These are phyloP conservation scores for Guadua angustifolia DNA, from an alignment of 176 grass and related monocot species.

Conservation along the genomic window DNA sequence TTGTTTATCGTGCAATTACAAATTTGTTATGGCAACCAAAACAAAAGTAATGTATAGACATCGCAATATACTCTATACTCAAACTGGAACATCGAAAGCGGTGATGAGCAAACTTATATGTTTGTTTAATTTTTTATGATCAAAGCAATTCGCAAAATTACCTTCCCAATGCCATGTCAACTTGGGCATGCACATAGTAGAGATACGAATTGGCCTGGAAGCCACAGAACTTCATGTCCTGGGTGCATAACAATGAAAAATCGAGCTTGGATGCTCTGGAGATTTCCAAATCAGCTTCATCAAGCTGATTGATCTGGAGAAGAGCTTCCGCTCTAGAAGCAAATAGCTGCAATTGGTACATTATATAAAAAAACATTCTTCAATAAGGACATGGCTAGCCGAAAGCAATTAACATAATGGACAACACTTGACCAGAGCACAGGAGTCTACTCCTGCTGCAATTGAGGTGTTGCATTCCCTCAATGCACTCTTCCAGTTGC, in stretches of 20 bases:
- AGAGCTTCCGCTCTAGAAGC: conserved; percentile 79
- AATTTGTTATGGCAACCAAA: neutral
- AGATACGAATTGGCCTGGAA: conserved; percentile 74
- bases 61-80: neutral
- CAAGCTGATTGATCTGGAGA: conserved; percentile 66
- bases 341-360: conserved; percentile 66
- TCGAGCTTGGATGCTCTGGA: conserved; percentile 83
- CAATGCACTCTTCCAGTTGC: conserved; percentile 82
- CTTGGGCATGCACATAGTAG: conserved; percentile 73
- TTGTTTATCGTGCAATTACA: neutral
- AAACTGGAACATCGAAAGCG: neutral
- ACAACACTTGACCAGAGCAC: conserved; percentile 58
- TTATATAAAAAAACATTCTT: conserved; percentile 17
- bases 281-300: conserved; percentile 74
- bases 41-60: neutral
- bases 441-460: conserved; percentile 79
- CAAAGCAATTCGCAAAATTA: conserved; percentile 34
- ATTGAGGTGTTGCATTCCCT: conserved; percentile 78
- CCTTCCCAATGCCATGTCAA: conserved; percentile 92
- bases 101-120: conserved; percentile 17
- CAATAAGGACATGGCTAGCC: neutral
- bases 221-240: conserved; percentile 68
- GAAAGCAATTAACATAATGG: neutral
- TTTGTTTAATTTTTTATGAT: neutral
- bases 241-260: conserved; percentile 55